Evolutionary conservation across 2,329 filamentous ascomycete genomes (phyloP).

Genomic region (Fusarium sp.): DNA sequence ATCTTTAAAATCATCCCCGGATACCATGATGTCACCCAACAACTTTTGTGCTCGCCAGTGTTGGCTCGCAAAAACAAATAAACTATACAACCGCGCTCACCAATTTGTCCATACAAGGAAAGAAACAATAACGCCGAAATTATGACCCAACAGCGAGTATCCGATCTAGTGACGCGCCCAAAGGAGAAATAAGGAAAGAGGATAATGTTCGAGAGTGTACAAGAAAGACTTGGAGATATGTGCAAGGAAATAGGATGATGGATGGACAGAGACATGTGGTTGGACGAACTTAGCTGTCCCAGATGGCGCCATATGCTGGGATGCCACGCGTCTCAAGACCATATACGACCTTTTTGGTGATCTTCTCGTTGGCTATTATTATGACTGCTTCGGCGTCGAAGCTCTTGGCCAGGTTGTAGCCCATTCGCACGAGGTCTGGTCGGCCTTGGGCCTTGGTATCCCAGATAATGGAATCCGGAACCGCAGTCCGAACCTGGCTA

Average conservation of each 20-base stretch:
- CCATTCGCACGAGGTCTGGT: constrained; percentile 68
- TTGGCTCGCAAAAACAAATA: constrained; percentile 10
- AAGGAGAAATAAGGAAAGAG: constrained; percentile 1
- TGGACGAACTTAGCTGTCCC: constrained; percentile 65
- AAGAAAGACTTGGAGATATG: not conserved
- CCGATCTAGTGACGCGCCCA: constrained; percentile 7
- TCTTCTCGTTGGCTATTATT: constrained; percentile 78
- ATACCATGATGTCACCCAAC: constrained; percentile 37
- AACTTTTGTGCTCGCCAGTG: constrained; percentile 14
- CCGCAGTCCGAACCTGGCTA: constrained; percentile 68
- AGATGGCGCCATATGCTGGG: constrained; percentile 81
- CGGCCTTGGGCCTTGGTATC: constrained; percentile 74
- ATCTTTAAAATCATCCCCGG: constrained; percentile 20
- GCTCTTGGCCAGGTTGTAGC: constrained; percentile 68
- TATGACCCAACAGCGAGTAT: not conserved
- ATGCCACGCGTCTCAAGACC: constrained; percentile 76
- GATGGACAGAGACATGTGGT: constrained; percentile 4
- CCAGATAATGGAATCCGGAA: constrained; percentile 76
- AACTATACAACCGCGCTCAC: constrained; percentile 11
- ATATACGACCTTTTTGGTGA: constrained; percentile 79
- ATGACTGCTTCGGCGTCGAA: constrained; percentile 79
- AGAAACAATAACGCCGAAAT: constrained; percentile 9
- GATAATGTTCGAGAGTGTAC: not conserved
- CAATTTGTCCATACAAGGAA: not conserved
- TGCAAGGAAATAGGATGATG: constrained; percentile 15